Evolutionary conservation across 1,284 basidiomycete genomes (phyloP).

Genomic region (Tausonia pullulans): DNA sequence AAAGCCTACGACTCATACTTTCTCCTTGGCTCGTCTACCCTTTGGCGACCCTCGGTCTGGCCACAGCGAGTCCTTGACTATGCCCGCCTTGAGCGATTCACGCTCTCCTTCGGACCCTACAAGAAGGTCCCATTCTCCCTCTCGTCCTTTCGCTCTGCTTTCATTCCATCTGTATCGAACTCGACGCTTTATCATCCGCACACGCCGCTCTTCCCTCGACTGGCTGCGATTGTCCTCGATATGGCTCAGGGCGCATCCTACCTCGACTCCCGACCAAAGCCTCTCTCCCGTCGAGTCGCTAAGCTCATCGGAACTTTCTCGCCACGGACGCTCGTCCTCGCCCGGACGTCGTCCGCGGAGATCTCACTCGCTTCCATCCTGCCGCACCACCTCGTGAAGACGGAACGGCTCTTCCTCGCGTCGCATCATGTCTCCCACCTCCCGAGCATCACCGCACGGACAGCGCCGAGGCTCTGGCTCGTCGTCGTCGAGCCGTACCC

Average conservation of each 20-base stretch:
- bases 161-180: neutral
- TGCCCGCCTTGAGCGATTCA: neutral
- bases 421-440: constrained; percentile 9
- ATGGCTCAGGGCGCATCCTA: constrained; percentile 5
- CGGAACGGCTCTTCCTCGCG: constrained; percentile 2
- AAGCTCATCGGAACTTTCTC: constrained; percentile 13
- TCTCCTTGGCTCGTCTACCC: constrained; percentile 2
- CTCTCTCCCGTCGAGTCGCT: constrained; percentile 7
- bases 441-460: neutral
- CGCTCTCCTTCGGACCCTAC: neutral
- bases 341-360: neutral
- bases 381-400: constrained; percentile 1
- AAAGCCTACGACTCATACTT: constrained; percentile 13
- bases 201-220: constrained; percentile 3
- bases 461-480: neutral
- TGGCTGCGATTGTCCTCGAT: neutral
- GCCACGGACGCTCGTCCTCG: neutral
- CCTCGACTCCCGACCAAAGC: constrained; percentile 7
- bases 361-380: constrained; percentile 2
- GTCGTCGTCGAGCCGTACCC: constrained; percentile 4
- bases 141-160: neutral
- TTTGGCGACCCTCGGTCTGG: neutral
- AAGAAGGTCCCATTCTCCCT: constrained; percentile 7
- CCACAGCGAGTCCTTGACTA: constrained; percentile 6
- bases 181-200: neutral